A percentile compares a stretch with the other conserved stretches of the same genome.
Evolutionary conservation across 2,329 filamentous ascomycete species (phyloP).

Genomic region (Fusarium mangiferae): DNA sequence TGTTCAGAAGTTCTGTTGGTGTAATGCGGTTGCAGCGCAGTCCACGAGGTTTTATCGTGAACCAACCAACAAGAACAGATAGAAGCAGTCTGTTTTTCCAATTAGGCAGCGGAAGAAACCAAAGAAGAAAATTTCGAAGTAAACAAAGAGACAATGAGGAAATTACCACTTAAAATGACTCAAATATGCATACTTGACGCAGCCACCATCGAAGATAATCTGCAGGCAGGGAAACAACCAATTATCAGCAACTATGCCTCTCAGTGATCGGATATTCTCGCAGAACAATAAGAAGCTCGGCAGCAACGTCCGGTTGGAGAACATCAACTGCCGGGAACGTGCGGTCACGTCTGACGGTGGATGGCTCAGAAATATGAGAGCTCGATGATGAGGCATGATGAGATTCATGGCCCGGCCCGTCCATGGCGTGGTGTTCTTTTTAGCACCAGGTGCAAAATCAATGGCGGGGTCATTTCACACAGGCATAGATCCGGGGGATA

Average conservation of each 20-base stretch:
- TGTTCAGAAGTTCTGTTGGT: not conserved
- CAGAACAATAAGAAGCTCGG: not conserved
- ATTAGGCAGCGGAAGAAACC: constrained; percentile 8
- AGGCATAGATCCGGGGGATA: constrained; percentile 23
- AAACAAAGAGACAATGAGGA: not conserved
- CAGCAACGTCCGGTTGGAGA: not conserved
- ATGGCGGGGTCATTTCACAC: constrained; percentile 31
- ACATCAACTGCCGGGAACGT: constrained; percentile 21
- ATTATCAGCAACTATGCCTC: constrained; percentile 1
- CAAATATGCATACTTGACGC: constrained; percentile 30
- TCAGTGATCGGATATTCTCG: constrained; percentile 12
- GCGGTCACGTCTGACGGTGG: constrained; percentile 40
- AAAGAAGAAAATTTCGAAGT: constrained; percentile 2
- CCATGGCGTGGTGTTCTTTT: constrained; percentile 16
- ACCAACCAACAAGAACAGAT: not conserved
- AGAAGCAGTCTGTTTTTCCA: not conserved
- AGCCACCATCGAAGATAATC: constrained; percentile 35
- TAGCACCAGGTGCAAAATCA: not conserved
- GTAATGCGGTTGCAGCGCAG: not conserved
- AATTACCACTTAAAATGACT: constrained; percentile 36
- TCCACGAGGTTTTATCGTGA: not conserved
- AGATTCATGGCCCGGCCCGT: constrained; percentile 27
- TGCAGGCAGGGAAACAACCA: constrained; percentile 12
- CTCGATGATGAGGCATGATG: constrained; percentile 23
- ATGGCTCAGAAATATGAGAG: constrained; percentile 27